A percentile compares a stretch with the other conserved stretches of the same genome.
Conservation (phyloP, 1,284 basidiomycete species). For the Ustilago bromivora region DNA sequence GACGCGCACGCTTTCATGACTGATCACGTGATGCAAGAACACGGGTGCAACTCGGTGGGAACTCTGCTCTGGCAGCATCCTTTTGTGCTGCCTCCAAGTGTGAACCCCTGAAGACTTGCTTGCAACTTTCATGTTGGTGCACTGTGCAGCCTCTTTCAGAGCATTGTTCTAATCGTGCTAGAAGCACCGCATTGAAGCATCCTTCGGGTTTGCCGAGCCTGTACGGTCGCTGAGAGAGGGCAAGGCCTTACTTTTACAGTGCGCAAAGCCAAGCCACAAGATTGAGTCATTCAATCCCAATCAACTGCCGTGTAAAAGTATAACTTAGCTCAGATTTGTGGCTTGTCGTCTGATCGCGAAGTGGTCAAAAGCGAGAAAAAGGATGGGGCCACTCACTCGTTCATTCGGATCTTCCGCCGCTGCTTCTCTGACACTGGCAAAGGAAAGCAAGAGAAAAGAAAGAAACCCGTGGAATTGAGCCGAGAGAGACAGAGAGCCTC, state of each 20-base stretch:
- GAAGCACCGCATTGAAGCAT: not conserved
- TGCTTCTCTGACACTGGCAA: not conserved
- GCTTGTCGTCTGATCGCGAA: not conserved
- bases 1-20: no score
- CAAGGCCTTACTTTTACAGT: no score
- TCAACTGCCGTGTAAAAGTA: not conserved
- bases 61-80: not conserved
- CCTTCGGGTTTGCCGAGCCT: not conserved
- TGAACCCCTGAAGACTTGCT: not conserved
- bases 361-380: not conserved
- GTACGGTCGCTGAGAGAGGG: no score
- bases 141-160: not conserved
- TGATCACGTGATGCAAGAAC: no score
- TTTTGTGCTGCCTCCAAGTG: not conserved
- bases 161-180: conserved; percentile 2
- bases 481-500: not conserved
- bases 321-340: not conserved
- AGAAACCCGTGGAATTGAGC: not conserved
- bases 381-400: not conserved
- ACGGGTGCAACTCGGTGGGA: no score
- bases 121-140: not conserved
- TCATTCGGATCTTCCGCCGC: not conserved
- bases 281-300: not conserved
- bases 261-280: not conserved
- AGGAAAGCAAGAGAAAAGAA: not conserved